Percentiles rank a stretch among this genome's conserved stretches.
Conservation (phyloP, 2,329 filamentous ascomycete genomes). For the Epicoccum sorghinum region DNA sequence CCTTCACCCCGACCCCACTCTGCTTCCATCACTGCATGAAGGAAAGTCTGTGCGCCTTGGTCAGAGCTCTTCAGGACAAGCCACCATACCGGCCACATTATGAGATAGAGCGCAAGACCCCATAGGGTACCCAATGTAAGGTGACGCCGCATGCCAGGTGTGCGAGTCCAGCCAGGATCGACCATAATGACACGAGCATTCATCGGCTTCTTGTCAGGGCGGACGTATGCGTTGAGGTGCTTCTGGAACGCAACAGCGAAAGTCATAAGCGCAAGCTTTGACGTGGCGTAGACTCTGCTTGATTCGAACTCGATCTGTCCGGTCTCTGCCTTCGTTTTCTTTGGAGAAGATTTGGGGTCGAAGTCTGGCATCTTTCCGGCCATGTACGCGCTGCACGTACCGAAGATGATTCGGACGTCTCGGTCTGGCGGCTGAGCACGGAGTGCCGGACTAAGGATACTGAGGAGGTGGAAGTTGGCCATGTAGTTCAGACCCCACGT, state of each 20-base stretch:
- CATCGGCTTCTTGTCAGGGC: constrained; percentile 81
- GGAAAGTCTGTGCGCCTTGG: constrained; percentile 84
- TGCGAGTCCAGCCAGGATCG: constrained; percentile 84
- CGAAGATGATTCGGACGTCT: constrained; percentile 86
- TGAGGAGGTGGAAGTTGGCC: constrained; percentile 92
- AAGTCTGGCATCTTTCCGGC: constrained; percentile 70
- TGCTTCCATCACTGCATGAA: constrained; percentile 85
- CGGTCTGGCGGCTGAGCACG: constrained; percentile 91
- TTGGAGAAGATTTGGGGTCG: constrained; percentile 52
- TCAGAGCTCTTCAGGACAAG: constrained; percentile 82
- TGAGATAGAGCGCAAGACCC: constrained; percentile 77
- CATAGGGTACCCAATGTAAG: constrained; percentile 82
- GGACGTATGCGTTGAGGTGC: constrained; percentile 81
- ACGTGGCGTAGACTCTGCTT: constrained; percentile 55
- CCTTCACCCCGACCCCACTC: constrained; percentile 69
- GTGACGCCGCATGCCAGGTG: constrained; percentile 86
- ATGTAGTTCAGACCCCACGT: constrained; percentile 97
- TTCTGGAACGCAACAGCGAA: constrained; percentile 93
- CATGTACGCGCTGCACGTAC: constrained; percentile 89
- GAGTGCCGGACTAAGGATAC: constrained; percentile 87
- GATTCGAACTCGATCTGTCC: constrained; percentile 50
- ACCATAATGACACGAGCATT: constrained; percentile 85
- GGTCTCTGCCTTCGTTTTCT: constrained; percentile 63
- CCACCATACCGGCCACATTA: constrained; percentile 83
- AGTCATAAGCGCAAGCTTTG: constrained; percentile 77